Conservation (phyloP, 148 eudicot genomes). For the Nyssa sinensis region DNA sequence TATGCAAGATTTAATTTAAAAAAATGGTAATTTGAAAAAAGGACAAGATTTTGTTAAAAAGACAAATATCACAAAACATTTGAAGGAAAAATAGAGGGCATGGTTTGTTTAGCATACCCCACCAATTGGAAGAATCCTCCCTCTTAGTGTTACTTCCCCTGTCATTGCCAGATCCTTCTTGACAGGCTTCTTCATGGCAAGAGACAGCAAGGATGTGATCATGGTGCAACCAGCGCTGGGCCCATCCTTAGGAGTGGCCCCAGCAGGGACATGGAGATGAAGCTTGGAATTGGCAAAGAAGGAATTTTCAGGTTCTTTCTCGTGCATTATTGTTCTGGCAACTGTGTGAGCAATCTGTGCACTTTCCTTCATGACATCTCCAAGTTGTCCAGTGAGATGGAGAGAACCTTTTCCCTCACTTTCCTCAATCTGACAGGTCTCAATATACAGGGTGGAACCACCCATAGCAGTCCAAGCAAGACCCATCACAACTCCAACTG, state of each 20-base stretch:
- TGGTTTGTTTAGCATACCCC: constrained; percentile 66
- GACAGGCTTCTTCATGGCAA: constrained; percentile 79
- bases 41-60: too few relatives aligned
- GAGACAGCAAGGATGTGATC: constrained; percentile 90
- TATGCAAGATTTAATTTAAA: neutral
- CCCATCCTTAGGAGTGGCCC: constrained; percentile 98
- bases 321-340: constrained; percentile 65
- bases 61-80: too few relatives aligned
- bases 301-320: constrained; percentile 53
- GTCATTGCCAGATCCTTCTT: constrained; percentile 96
- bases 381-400: constrained; percentile 88
- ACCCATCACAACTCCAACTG: constrained; percentile 96
- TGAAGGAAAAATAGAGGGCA: too few relatives aligned
- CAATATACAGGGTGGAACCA: constrained; percentile 93
- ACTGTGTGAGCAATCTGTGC: constrained; percentile 94
- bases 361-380: constrained; percentile 99
- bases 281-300: constrained; percentile 77
- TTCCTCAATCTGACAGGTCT: constrained; percentile 72
- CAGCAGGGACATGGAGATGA: constrained; percentile 98
- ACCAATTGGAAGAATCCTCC: constrained; percentile 97
- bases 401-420: constrained; percentile 92
- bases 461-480: constrained; percentile 99
- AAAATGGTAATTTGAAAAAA: too few relatives aligned
- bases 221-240: constrained; percentile 99
- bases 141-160: constrained; percentile 91